Evolutionary conservation across 805 yeast genomes (phyloP).

Genomic region (Wickerhamiella alocasiicola): DNA sequence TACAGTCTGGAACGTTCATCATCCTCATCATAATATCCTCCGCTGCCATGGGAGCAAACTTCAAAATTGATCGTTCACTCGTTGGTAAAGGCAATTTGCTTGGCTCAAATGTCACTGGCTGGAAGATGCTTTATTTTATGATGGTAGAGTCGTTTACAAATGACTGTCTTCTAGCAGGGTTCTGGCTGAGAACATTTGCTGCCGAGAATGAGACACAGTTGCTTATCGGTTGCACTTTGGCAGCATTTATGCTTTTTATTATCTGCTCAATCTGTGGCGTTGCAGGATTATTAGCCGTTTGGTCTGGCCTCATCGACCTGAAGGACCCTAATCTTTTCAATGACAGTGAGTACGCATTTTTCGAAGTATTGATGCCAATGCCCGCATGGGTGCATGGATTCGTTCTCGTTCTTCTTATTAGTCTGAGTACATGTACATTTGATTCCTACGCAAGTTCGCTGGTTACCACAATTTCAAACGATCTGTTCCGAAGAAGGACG

Average conservation of each 20-base stretch:
- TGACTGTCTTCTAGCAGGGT: constrained; percentile 80
- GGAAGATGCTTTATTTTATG: constrained; percentile 79
- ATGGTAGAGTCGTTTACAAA: constrained; percentile 80
- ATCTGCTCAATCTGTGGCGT: constrained; percentile 64
- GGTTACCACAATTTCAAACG: constrained; percentile 82
- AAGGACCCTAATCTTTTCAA: constrained; percentile 32
- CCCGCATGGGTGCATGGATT: constrained; percentile 82
- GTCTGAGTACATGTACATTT: constrained; percentile 76
- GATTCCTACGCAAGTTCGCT: constrained; percentile 82
- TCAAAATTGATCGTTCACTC: constrained; percentile 41
- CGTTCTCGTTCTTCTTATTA: constrained; percentile 57
- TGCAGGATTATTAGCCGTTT: constrained; percentile 78
- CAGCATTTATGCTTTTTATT: constrained; percentile 50
- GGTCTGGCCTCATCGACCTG: constrained; percentile 57
- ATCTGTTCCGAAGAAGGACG: constrained; percentile 71
- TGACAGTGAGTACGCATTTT: constrained; percentile 55
- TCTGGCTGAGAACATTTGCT: constrained; percentile 92
- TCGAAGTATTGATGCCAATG: constrained; percentile 56
- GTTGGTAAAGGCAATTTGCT: constrained; percentile 55
- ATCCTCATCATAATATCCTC: constrained; percentile 55
- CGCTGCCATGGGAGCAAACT: constrained; percentile 64
- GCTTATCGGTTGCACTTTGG: constrained; percentile 60
- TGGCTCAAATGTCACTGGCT: constrained; percentile 59
- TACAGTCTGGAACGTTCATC: constrained; percentile 65
- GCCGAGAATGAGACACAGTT: constrained; percentile 65